Conservation (phyloP, 352 stramenopile genomes). For the Phytopythium oedochilum region DNA sequence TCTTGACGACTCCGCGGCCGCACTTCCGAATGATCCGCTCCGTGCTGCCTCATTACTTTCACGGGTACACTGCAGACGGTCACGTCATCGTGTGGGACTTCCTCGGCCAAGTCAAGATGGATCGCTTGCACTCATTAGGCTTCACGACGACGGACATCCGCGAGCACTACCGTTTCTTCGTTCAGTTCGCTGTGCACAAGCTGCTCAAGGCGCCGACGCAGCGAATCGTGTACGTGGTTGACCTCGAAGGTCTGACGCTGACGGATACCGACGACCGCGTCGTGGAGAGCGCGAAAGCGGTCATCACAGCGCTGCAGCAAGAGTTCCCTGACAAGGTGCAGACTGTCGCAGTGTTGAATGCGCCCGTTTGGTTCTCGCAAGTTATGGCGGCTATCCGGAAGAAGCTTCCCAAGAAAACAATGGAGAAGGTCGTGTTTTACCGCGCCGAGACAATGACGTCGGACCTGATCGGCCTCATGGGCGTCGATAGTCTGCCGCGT, state of each 20-base stretch:
- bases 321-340: slow-evolving; percentile 63
- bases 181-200: slow-evolving; percentile 69
- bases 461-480: slow-evolving; percentile 55
- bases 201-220: slow-evolving; percentile 50
- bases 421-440: slow-evolving; percentile 67
- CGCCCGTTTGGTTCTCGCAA: slow-evolving; percentile 79
- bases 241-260: slow-evolving; percentile 72
- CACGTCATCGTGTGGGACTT: slow-evolving; percentile 79
- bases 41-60: slow-evolving; percentile 73
- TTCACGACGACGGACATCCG: slow-evolving; percentile 72
- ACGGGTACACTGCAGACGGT: slow-evolving; percentile 65
- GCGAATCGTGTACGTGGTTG: slow-evolving; percentile 74
- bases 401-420: slow-evolving; percentile 50
- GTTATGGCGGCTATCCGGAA: slow-evolving; percentile 59
- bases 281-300: slow-evolving; percentile 45
- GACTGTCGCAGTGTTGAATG: slow-evolving; percentile 57
- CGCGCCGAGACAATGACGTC: slow-evolving; percentile 28
- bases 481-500: slow-evolving; percentile 65
- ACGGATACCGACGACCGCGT: slow-evolving; percentile 62
- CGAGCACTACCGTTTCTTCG: slow-evolving; percentile 74
- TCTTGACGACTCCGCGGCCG: slow-evolving; percentile 49
- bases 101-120: slow-evolving; percentile 73
- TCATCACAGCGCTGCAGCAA: slow-evolving; percentile 55
- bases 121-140: slow-evolving; percentile 52
- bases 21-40: slow-evolving; percentile 69